phyloP scores from a whole-genome alignment of 371 early-diverging fungal species.

The Syncephalastrum sp. region DNA sequence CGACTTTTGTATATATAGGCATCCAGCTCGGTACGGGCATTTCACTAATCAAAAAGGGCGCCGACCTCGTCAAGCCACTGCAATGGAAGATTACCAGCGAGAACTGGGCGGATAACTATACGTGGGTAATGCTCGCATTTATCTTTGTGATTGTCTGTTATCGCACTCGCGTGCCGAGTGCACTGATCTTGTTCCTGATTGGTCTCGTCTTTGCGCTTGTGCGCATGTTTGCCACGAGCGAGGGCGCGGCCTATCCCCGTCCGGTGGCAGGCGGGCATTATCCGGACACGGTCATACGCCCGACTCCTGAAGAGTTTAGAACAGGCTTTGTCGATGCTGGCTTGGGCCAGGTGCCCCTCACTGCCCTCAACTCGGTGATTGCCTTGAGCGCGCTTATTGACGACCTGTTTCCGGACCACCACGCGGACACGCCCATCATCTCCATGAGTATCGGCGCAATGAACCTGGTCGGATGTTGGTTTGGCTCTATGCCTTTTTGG shows the following conservation, averaged over 20 bases:
- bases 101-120: slow-evolving; percentile 78
- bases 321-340: slow-evolving; percentile 77
- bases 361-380: slow-evolving; percentile 83
- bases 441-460: slow-evolving; percentile 77
- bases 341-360: slow-evolving; percentile 88
- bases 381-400: slow-evolving; percentile 77
- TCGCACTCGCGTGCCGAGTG: slow-evolving; percentile 67
- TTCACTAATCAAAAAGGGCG: slow-evolving; percentile 72
- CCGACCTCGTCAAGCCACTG: slow-evolving; percentile 44
- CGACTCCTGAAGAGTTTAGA: slow-evolving; percentile 66
- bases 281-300: slow-evolving; percentile 54
- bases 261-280: slow-evolving; percentile 62
- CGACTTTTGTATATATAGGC: slow-evolving; percentile 14
- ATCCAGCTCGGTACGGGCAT: slow-evolving; percentile 88
- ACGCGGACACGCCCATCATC: slow-evolving; percentile 58
- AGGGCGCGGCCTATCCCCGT: slow-evolving; percentile 16
- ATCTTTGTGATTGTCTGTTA: slow-evolving; percentile 70
- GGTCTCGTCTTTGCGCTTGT: slow-evolving; percentile 72
- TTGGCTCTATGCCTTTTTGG: slow-evolving; percentile 86
- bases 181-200: slow-evolving; percentile 73
- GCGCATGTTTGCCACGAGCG: slow-evolving; percentile 38
- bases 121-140: slow-evolving; percentile 69
- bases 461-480: slow-evolving; percentile 86
- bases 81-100: slow-evolving; percentile 29
- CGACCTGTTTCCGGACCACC: slow-evolving; percentile 77